Evolutionary conservation across 2,329 filamentous ascomycete species (phyloP).

Genomic region (Lachnellula willkommii): DNA sequence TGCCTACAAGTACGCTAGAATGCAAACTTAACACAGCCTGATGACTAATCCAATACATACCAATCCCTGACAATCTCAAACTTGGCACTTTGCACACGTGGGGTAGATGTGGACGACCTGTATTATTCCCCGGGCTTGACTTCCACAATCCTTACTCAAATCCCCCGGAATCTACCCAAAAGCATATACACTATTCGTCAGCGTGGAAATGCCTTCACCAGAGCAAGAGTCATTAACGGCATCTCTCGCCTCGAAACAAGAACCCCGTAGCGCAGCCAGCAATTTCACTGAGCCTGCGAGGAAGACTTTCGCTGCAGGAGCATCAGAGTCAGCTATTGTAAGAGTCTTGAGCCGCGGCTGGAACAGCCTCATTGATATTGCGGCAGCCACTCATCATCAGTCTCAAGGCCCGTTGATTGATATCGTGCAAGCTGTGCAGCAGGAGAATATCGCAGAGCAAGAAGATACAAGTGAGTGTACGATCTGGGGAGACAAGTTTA

Average conservation of each 20-base stretch:
- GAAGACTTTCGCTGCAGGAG: neutral
- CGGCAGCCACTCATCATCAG: conserved; percentile 17
- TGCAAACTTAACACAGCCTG: no score
- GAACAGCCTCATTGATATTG: conserved; percentile 22
- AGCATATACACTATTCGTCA: neutral
- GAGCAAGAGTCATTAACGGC: neutral
- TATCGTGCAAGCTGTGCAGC: conserved; percentile 19
- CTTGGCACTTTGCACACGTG: no score
- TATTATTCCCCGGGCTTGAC: no score
- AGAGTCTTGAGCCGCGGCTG: conserved; percentile 20
- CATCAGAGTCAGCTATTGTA: neutral
- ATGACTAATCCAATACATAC: no score
- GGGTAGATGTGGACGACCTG: no score
- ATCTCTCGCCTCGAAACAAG: neutral
- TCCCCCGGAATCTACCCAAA: neutral
- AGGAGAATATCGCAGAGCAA: conserved; percentile 13
- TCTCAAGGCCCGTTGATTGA: conserved; percentile 23
- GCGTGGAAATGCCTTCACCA: neutral
- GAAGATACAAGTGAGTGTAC: conserved; percentile 13
- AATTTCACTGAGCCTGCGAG: conserved; percentile 1
- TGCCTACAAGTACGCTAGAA: no score
- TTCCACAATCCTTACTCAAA: neutral
- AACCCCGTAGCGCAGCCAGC: neutral
- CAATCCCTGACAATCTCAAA: no score
- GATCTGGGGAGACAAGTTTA: conserved; percentile 17